Evolutionary conservation across 148 eudicot species (phyloP).

Genomic region (Euryodendron excelsum): DNA sequence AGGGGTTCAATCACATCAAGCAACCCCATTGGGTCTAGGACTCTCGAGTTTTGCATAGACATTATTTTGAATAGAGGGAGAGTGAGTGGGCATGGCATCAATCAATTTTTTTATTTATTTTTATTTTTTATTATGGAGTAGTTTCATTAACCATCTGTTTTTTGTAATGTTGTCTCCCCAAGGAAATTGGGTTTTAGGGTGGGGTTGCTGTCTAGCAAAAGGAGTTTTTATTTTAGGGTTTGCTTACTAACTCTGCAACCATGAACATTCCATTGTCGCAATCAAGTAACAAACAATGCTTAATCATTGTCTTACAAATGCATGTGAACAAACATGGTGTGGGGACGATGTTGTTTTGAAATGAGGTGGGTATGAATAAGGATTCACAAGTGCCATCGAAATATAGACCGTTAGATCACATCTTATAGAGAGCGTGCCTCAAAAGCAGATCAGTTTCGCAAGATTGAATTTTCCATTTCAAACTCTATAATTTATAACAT

Average conservation of each 20-base stretch:
- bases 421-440: background rate
- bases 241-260: conserved; percentile 4
- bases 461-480: background rate
- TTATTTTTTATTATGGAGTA: no score
- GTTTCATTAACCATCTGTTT: no score
- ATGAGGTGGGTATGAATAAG: background rate
- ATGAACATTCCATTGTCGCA: background rate
- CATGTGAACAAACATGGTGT: background rate
- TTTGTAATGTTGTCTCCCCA: no score
- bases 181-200: no score
- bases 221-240: background rate
- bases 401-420: background rate
- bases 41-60: no score
- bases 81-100: no score
- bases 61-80: no score
- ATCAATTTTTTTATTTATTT: no score
- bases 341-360: background rate
- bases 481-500: background rate
- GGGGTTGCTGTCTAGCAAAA: no score
- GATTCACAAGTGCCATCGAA: background rate
- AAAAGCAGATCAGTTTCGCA: background rate
- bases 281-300: conserved; percentile 2
- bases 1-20: no score
- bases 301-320: background rate
- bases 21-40: no score